These are phyloP conservation scores for Colletotrichum sp. DNA, from an alignment of 2,329 filamentous ascomycete species.

Conservation along the genomic window DNA sequence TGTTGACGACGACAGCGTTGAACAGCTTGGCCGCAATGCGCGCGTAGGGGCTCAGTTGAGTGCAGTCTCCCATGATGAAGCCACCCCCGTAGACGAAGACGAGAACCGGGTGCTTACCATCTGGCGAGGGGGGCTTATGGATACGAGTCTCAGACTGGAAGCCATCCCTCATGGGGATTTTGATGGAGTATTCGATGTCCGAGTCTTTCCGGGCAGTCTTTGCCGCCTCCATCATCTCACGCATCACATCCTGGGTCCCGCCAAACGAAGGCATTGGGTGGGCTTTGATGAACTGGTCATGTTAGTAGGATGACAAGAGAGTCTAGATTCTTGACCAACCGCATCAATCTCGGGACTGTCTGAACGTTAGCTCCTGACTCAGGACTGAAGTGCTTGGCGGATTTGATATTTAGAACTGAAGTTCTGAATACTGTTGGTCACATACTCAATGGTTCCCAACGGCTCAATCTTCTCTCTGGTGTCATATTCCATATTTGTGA, in stretches of 20 bases:
- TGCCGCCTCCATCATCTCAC: not conserved
- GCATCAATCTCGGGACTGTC: not conserved
- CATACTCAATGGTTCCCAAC: not conserved
- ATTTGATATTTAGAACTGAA: not conserved
- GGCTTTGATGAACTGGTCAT: not conserved
- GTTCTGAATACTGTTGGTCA: rapidly evolving
- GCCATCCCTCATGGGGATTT: not conserved
- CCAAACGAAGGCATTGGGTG: not conserved
- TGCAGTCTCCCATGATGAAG: not conserved
- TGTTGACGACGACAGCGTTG: conserved; percentile 33
- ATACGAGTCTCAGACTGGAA: not conserved
- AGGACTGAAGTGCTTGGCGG: not conserved
- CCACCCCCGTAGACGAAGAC: conserved; percentile 15
- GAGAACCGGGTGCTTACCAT: not conserved
- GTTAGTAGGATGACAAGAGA: not conserved
- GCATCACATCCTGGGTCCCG: not conserved
- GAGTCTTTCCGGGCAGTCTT: not conserved
- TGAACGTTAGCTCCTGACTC: not conserved
- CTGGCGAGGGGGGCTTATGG: not conserved
- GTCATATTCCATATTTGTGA: not conserved
- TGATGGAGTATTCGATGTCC: not conserved
- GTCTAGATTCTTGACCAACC: not conserved
- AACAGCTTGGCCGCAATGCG: not conserved
- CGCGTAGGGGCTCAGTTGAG: not conserved
- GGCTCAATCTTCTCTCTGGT: not conserved